Percentiles rank a stretch among this genome's conserved stretches.
Evolutionary conservation across 2,329 filamentous ascomycete genomes (phyloP).

Genomic region (Calonectria crousiana): DNA sequence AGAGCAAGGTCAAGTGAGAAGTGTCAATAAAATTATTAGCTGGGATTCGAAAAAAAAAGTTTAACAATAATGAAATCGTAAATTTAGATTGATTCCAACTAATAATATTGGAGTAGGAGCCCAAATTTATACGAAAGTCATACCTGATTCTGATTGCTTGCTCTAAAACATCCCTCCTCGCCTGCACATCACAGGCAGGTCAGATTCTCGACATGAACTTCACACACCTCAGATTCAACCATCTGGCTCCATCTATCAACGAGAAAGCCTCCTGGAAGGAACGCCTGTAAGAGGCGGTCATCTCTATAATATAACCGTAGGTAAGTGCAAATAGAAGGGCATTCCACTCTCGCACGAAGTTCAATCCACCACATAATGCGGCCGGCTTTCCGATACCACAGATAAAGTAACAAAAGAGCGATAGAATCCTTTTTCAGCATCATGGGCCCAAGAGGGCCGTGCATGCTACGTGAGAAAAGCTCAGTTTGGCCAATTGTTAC

Average conservation of each 20-base stretch:
- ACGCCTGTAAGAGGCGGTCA: constrained; percentile 42
- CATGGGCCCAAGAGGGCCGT: constrained; percentile 48
- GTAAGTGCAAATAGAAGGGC: constrained; percentile 55
- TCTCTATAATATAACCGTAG: constrained; percentile 47
- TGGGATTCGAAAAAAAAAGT: no score
- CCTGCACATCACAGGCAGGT: not conserved
- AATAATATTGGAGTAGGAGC: not conserved
- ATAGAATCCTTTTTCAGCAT: constrained; percentile 51
- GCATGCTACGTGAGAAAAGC: constrained; percentile 50
- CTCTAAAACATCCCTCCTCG: not conserved
- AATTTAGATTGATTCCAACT: no score
- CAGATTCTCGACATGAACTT: not conserved
- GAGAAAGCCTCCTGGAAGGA: constrained; percentile 52
- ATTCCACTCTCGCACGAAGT: constrained; percentile 55
- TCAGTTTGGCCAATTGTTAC: constrained; percentile 48
- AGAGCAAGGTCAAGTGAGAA: no score
- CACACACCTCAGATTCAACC: not conserved
- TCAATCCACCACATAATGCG: constrained; percentile 59
- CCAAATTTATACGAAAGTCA: not conserved
- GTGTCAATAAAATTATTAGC: no score
- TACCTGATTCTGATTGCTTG: not conserved
- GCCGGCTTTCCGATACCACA: constrained; percentile 57
- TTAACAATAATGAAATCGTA: no score
- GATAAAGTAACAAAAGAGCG: constrained; percentile 54
- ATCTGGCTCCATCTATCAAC: not conserved